Base-by-base conservation (phyloP, 768 basidiomycete genomes). In the Hypholoma sublateritium region DNA sequence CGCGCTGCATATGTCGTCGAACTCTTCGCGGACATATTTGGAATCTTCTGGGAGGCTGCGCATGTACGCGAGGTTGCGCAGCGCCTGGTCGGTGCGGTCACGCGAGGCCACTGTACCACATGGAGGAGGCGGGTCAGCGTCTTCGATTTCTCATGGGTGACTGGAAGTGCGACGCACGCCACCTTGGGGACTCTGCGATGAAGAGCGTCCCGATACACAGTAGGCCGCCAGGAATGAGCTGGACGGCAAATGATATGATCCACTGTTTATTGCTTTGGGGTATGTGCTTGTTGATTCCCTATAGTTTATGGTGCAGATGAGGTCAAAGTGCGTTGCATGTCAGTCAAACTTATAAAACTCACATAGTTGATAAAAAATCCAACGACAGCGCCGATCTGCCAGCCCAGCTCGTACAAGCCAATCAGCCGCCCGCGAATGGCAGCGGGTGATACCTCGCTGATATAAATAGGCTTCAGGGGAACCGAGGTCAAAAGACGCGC, bases 391-490 rank as follows among this genome's bases (percentile, higher is more conserved):
- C 80, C 80, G 41, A 75, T 66, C 64, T 82, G 80, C 70, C 75
- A 79, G 35, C 73, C 73, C n/a, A 80, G 62, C 54, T 83, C 80
- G 63, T 77, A 80, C 49, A 78, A 61, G 16, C 80, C 81, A 49
- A 79, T 74, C 19, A 82, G 66, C 35, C 75, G 72, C 24, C 80
- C 80, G n/a, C 77, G 72, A 53, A 79, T 76, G 5, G 74, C 71
- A 19, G 77, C 70, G 17, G 79, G 72, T 2, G 79, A 62, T 35
- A 79, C 73, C 64, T 83, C 80, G 11, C 78, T 74, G 46, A 77
- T 72, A 58, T 72, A 79, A 46, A 76, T 72, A 5, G 77, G 73
- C 66, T 72, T 60, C 19, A 7, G 7, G 25, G 17, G 13, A 36
- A 9, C 16, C 24, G 25, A 46, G n/a, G 35, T 21, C 32, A 39